These are phyloP conservation scores for Kodamaea fungicola DNA, from an alignment of 1,139 yeast genomes.

Conservation along the genomic window DNA sequence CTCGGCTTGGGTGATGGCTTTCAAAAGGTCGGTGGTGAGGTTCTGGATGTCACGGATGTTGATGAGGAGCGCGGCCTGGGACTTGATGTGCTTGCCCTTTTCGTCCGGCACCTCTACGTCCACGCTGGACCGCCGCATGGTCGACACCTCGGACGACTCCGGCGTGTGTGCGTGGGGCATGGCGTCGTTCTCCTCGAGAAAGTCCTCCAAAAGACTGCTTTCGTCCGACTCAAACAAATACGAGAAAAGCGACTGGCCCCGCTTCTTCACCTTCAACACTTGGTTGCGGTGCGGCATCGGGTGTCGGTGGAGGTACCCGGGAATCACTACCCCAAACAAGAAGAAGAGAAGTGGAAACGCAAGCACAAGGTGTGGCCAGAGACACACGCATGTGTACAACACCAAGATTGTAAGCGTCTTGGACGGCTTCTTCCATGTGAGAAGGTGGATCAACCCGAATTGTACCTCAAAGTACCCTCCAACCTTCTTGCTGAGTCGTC, in stretches of 20 bases:
- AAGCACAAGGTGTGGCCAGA: conserved; percentile 68
- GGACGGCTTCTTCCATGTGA: conserved; percentile 64
- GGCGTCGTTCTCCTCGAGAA: conserved; percentile 22
- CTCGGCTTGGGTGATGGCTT: conserved; percentile 51
- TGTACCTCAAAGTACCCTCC: conserved; percentile 52
- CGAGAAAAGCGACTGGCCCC: conserved; percentile 57
- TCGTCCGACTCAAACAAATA: conserved; percentile 46
- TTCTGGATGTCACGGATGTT: conserved; percentile 64
- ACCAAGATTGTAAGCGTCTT: conserved; percentile 52
- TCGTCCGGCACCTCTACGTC: conserved; percentile 11
- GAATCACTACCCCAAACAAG: conserved; percentile 59
- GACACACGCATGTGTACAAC: conserved; percentile 54
- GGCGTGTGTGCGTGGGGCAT: conserved; percentile 15
- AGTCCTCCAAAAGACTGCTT: conserved; percentile 35
- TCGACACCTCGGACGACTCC: conserved; percentile 17
- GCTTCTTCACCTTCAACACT: conserved; percentile 39
- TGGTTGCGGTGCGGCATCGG: conserved; percentile 49
- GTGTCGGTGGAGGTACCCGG: conserved; percentile 70
- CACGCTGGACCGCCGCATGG: not conserved
- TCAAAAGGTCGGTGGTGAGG: conserved; percentile 54
- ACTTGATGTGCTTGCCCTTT: conserved; percentile 24
- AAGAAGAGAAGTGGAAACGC: conserved; percentile 61
- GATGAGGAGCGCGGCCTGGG: conserved; percentile 44
- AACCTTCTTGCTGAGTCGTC: conserved; percentile 50
- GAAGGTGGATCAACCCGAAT: conserved; percentile 49